Percentiles rank a stretch among this genome's conserved stretches.
Conservation (phyloP, 805 yeast species). For the Spencermartinsiella europaea region DNA sequence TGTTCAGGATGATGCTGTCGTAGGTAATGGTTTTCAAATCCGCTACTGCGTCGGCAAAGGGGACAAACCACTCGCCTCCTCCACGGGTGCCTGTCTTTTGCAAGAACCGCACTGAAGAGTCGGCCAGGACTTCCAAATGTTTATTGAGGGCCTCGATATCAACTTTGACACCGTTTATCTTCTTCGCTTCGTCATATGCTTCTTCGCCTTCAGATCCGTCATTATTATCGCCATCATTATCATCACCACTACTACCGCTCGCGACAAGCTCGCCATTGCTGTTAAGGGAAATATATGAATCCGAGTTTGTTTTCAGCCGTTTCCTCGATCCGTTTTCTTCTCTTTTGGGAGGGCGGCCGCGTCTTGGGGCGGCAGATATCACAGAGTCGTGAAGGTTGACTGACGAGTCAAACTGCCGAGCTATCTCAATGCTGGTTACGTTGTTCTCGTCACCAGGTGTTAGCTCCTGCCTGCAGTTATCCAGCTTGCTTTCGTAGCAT, state of each 20-base stretch:
- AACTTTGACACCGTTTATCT: conserved; percentile 14
- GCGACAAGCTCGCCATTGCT: neutral
- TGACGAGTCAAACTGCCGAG: conserved; percentile 16
- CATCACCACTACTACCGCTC: conserved; percentile 1
- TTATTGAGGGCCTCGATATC: conserved; percentile 38
- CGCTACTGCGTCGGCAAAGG: conserved; percentile 29
- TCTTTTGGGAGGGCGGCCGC: neutral
- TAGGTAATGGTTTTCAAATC: conserved; percentile 29
- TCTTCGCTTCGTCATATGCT: conserved; percentile 15
- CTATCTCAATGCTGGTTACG: conserved; percentile 35
- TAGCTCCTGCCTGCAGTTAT: conserved; percentile 29
- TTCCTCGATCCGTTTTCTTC: conserved; percentile 5
- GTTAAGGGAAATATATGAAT: neutral
- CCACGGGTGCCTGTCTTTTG: conserved; percentile 49
- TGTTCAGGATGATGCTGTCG: conserved; percentile 32
- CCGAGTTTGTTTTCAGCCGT: neutral
- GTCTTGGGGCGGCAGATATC: conserved; percentile 1
- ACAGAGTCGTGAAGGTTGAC: conserved; percentile 20
- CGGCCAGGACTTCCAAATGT: conserved; percentile 65
- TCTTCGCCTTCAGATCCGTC: neutral
- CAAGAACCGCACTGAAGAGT: conserved; percentile 55
- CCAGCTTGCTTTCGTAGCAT: conserved; percentile 49
- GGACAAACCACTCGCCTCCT: conserved; percentile 40
- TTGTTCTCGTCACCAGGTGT: conserved; percentile 28
- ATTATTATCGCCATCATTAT: neutral